phyloP scores from a whole-genome alignment of 179 eudicot species.

The Heliamphora pulchella region DNA sequence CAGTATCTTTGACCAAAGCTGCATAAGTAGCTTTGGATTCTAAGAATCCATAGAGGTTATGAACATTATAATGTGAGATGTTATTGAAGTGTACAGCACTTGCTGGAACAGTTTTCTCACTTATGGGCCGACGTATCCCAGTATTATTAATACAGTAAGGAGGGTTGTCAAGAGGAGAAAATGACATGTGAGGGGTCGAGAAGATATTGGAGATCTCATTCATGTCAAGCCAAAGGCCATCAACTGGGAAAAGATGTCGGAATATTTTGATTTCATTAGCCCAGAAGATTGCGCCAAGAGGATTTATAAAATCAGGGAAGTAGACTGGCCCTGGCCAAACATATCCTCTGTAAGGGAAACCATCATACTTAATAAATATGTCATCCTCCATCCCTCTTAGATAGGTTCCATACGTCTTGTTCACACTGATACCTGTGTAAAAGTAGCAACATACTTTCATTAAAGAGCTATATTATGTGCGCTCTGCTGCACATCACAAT shows the following conservation, averaged over 20 bases:
- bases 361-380: conserved; percentile 43
- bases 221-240: conserved; percentile 66
- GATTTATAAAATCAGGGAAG: conserved; percentile 54
- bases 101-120: conserved; percentile 51
- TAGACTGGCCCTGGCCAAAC: conserved; percentile 70
- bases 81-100: conserved; percentile 49
- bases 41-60: conserved; percentile 65
- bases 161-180: conserved; percentile 56
- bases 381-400: conserved; percentile 48
- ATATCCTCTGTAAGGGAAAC: conserved; percentile 41
- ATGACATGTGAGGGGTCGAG: conserved; percentile 32
- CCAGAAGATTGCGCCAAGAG: conserved; percentile 38
- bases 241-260: conserved; percentile 36
- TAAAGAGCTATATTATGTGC: not conserved
- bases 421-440: conserved; percentile 43
- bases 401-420: conserved; percentile 46
- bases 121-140: conserved; percentile 37
- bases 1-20: conserved; percentile 41
- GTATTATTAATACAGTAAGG: conserved; percentile 69
- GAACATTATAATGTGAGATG: conserved; percentile 51
- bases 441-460: not conserved
- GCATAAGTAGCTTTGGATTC: conserved; percentile 57
- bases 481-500: no score
- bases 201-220: conserved; percentile 50
- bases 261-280: conserved; percentile 42